Conservation (phyloP, 2,329 filamentous ascomycete species). For the Metarhizium anisopliae region DNA sequence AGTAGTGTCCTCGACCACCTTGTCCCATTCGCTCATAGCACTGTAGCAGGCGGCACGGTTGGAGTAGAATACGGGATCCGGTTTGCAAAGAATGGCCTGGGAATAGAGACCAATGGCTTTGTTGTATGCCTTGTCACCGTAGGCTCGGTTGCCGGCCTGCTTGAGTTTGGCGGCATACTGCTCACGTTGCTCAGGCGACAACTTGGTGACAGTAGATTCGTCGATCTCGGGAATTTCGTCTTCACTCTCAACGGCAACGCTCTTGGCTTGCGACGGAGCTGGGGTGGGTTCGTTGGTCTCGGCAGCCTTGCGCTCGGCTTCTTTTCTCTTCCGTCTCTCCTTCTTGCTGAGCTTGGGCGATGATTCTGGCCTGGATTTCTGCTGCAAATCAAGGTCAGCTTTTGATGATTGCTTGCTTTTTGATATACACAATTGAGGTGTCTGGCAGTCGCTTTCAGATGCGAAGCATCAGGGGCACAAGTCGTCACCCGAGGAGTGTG, state of each 20-base stretch:
- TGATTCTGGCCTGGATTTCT: conserved; percentile 37
- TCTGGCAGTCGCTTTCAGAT: background rate
- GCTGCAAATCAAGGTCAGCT: background rate
- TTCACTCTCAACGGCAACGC: conserved; percentile 45
- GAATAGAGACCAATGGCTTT: conserved; percentile 91
- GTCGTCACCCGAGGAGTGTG: background rate
- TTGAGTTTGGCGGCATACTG: conserved; percentile 87
- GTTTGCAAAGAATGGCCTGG: conserved; percentile 92
- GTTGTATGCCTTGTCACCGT: conserved; percentile 88
- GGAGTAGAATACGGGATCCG: conserved; percentile 96
- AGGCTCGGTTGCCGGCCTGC: conserved; percentile 91
- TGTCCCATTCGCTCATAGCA: conserved; percentile 84
- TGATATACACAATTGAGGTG: background rate
- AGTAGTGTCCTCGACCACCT: conserved; percentile 94
- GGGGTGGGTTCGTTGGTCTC: conserved; percentile 29
- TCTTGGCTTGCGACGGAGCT: conserved; percentile 33
- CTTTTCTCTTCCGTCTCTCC: conserved; percentile 80
- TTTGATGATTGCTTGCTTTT: background rate
- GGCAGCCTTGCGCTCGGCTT: conserved; percentile 54
- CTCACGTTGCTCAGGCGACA: conserved; percentile 62
- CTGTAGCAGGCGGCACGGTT: conserved; percentile 98
- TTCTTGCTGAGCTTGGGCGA: conserved; percentile 78
- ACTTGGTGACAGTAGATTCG: conserved; percentile 43
- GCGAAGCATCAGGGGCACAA: background rate
- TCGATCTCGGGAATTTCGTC: conserved; percentile 63